A percentile compares a stretch with the other conserved stretches of the same genome.
Conservation (phyloP, 2,329 filamentous ascomycete genomes). For the Claviceps citrina region DNA sequence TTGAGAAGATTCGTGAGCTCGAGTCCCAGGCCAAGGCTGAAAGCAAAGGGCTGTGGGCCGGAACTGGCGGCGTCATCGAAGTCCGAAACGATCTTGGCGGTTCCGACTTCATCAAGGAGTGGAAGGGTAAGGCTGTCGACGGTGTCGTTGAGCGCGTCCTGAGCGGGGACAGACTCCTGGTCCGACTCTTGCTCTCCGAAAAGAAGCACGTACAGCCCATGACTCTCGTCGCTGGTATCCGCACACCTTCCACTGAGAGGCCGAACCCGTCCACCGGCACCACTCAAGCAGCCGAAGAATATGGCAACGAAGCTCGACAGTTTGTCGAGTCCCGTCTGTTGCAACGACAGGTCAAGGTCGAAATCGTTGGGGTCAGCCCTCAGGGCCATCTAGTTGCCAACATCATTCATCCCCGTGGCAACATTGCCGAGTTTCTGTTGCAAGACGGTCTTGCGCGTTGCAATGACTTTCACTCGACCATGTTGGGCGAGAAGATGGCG, state of each 20-base stretch:
- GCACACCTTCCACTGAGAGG: slow-evolving; percentile 78
- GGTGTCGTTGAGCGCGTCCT: slow-evolving; percentile 82
- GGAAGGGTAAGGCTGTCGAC: slow-evolving; percentile 74
- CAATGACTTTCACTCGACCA: slow-evolving; percentile 87
- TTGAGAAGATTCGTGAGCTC: slow-evolving; percentile 63
- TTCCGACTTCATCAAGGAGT: slow-evolving; percentile 62
- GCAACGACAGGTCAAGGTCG: slow-evolving; percentile 70
- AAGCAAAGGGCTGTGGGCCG: slow-evolving; percentile 67
- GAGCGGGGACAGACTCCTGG: slow-evolving; percentile 76
- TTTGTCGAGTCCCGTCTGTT: slow-evolving; percentile 78
- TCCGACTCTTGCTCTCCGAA: slow-evolving; percentile 65
- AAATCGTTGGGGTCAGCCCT: slow-evolving; percentile 72
- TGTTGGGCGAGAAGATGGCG: slow-evolving; percentile 82
- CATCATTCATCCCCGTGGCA: slow-evolving; percentile 76
- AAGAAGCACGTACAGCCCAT: slow-evolving; percentile 81
- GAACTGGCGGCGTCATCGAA: slow-evolving; percentile 51
- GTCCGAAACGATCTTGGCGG: slow-evolving; percentile 69
- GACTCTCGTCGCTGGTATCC: slow-evolving; percentile 75
- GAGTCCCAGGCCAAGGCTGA: slow-evolving; percentile 67
- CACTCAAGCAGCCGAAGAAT: slow-evolving; percentile 74
- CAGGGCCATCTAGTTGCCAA: slow-evolving; percentile 84
- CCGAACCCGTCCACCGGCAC: slow-evolving; percentile 63
- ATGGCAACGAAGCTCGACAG: slow-evolving; percentile 71
- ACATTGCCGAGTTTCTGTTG: slow-evolving; percentile 82
- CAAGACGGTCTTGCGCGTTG: slow-evolving; percentile 81